phyloP scores from a whole-genome alignment of 345 rosid species.

The Hibiscus tridactylites region DNA sequence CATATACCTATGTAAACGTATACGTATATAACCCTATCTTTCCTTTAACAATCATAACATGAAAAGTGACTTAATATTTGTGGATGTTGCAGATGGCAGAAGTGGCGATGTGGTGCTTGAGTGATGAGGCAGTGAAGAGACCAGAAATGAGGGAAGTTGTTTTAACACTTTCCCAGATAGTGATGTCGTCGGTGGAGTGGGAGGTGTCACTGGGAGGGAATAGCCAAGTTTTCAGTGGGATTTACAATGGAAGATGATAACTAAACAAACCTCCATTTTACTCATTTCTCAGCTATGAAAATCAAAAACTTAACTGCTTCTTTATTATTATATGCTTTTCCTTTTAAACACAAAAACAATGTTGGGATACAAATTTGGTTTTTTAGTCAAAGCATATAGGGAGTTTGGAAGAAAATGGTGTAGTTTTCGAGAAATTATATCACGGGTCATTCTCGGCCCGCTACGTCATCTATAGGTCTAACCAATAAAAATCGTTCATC shows the following conservation, averaged over 20 bases:
- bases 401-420: neutral
- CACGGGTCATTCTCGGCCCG: too few relatives aligned
- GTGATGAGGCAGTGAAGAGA: constrained; percentile 36
- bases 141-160: constrained; percentile 56
- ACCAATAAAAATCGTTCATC: too few relatives aligned
- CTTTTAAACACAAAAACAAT: neutral
- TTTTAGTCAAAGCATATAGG: neutral
- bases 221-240: constrained; percentile 52
- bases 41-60: neutral
- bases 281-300: neutral
- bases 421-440: neutral
- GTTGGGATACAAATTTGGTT: neutral
- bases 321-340: neutral
- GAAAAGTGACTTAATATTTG: neutral
- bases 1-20: too few relatives aligned
- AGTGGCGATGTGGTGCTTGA: constrained; percentile 44
- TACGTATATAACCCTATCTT: neutral
- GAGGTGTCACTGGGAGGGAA: constrained; percentile 56
- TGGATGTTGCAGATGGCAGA: constrained; percentile 43
- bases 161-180: constrained; percentile 25
- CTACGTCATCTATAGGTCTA: too few relatives aligned
- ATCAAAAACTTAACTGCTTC: neutral
- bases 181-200: constrained; percentile 42
- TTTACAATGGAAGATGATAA: constrained; percentile 41
- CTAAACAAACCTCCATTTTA: neutral